Evolutionary conservation across 345 rosid genomes (phyloP), one percentile per base, ranked within the genome.

Genomic region (Odontarrhena argentea): DNA sequence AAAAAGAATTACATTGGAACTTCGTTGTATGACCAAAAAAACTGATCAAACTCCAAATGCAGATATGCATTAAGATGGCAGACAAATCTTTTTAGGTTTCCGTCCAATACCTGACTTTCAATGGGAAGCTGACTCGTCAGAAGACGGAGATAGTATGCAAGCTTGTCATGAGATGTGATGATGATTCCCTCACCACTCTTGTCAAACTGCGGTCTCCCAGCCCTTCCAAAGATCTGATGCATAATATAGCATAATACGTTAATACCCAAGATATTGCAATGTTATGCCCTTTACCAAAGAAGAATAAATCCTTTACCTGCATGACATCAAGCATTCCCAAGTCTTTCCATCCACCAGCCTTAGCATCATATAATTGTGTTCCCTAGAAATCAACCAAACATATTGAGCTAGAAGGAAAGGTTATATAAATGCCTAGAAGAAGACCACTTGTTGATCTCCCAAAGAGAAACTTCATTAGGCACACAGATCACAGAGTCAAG

Each of bases 271-370:
- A 65, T 65, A 58, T 35, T 49, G 40, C 34, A 58, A 5, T 42
- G 14, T 7, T 58, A 53, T 53, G 28, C 13, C 47, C 43, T 66
- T 63, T 37, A 40, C 47, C 38, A 24, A 11, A 70, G 35, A 64
- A 55, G n/a, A 22, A 12, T 32, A 41, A 55, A 41, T 38, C 38
- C 25, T 35, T 65, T 74, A 84, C 98, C 90, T 93, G 98, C 98
- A 93, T 93, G 68, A 93, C 97, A 77, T 93, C 98, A 63, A 93
- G 94, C 98, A 90, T 93, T 61, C 98, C 98, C 59, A 93, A 77
- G 83, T 93, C 98, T 74, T 80, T 81, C 98, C 98, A 93, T 11
- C 98, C 98, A 79, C 98, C 98, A 79, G 97, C 98, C 85, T 90
- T 90, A 46, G 97, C 87, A 83, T 93, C 96, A 70, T 89, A 93